Conservation (phyloP, 768 basidiomycete genomes). For the Agrocybe chaxingu region DNA sequence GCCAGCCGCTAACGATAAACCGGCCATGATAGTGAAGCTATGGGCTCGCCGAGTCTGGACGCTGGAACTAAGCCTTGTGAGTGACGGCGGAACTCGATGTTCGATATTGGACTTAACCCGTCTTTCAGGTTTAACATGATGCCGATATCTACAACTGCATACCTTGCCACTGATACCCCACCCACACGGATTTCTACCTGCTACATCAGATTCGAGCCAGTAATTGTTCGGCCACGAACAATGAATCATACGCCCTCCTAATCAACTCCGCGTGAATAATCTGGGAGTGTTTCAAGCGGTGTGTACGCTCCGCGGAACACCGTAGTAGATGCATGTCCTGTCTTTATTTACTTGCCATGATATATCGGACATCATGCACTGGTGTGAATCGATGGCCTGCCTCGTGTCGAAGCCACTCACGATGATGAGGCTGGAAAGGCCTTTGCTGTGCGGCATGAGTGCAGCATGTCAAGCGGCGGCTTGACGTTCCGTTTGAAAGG, state of each 20-base stretch:
- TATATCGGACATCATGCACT: neutral
- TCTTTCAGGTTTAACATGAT: conserved; percentile 17
- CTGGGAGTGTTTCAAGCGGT: neutral
- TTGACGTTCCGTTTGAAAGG: conserved; percentile 6
- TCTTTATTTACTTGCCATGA: conserved; percentile 1
- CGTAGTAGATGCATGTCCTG: conserved; percentile 6
- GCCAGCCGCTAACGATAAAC: conserved; percentile 49
- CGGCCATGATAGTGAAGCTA: conserved; percentile 69
- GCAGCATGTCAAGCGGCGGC: neutral
- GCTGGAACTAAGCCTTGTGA: conserved; percentile 89
- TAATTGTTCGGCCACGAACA: neutral
- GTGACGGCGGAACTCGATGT: conserved; percentile 13
- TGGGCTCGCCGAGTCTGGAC: conserved; percentile 99
- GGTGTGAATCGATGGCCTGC: neutral
- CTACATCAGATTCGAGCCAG: conserved; percentile 15
- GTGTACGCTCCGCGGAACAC: conserved; percentile 9
- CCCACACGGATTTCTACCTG: conserved; percentile 16
- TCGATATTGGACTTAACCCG: neutral
- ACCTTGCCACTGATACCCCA: conserved; percentile 25
- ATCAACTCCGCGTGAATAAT: neutral
- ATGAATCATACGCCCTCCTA: neutral
- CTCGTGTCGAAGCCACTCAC: neutral
- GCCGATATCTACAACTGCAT: conserved; percentile 19
- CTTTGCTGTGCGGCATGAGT: neutral
- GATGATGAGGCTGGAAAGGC: conserved; percentile 4